A percentile compares a stretch with the other conserved stretches of the same genome.
These are phyloP conservation scores for Vaccinium corymbosum DNA, from an alignment of 148 eudicot species.

Conservation along the genomic window DNA sequence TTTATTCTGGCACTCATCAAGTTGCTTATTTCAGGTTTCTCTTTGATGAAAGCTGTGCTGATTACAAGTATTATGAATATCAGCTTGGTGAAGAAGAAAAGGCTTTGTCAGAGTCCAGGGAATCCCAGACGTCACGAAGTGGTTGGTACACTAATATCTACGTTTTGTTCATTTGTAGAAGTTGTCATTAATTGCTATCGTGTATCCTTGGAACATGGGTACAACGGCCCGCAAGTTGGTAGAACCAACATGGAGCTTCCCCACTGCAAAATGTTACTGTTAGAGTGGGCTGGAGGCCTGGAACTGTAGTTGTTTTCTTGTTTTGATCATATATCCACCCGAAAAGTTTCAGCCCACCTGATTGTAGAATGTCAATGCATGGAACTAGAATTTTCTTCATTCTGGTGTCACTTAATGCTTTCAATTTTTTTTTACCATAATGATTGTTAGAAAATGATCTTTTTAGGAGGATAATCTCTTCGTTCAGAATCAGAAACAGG, in stretches of 20 bases:
- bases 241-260: neutral
- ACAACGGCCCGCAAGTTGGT: neutral
- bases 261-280: neutral
- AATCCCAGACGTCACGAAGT: slow-evolving; percentile 39
- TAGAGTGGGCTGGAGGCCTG: neutral
- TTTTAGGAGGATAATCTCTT: neutral
- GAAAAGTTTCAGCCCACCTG: neutral
- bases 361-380: neutral
- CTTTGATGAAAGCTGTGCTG: slow-evolving; percentile 76
- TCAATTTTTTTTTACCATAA: neutral
- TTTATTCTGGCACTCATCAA: slow-evolving; percentile 7
- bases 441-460: neutral
- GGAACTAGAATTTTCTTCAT: slow-evolving; percentile 2
- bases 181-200: neutral
- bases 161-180: neutral
- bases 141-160: slow-evolving; percentile 37
- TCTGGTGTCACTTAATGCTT: neutral
- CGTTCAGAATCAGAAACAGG: too few relatives aligned
- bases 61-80: slow-evolving; percentile 81
- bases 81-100: slow-evolving; percentile 79
- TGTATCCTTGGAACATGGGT: neutral
- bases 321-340: neutral
- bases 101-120: slow-evolving; percentile 44
- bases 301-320: neutral
- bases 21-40: slow-evolving; percentile 58